Evolutionary conservation across 2,329 filamentous ascomycete genomes (phyloP).

Genomic region (Lomentospora prolificans): DNA sequence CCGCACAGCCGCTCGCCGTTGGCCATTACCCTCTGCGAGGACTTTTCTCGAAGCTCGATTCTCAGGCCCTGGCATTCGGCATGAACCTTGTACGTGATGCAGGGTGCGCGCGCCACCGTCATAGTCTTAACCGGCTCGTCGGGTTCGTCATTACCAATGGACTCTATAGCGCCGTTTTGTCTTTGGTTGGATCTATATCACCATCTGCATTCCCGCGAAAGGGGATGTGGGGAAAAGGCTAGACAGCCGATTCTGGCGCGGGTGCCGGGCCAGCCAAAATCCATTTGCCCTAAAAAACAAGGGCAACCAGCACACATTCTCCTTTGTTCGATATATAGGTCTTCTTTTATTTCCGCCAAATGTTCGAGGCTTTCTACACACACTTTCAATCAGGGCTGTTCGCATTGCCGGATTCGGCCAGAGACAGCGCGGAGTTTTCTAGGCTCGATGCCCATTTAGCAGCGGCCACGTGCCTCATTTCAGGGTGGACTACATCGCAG

Average conservation of each 20-base stretch:
- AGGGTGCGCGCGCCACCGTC: not conserved
- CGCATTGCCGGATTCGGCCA: not conserved
- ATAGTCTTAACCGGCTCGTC: not conserved
- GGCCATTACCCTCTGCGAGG: too few relatives aligned
- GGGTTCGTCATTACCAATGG: not conserved
- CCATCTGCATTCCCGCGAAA: not conserved
- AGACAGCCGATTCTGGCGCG: too few relatives aligned
- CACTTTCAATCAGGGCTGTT: not conserved
- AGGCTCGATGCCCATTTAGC: not conserved
- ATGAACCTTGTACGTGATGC: conserved; percentile 1
- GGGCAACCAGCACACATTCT: not conserved
- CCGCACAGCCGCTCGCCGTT: too few relatives aligned
- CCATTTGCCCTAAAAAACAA: too few relatives aligned
- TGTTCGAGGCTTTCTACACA: not conserved
- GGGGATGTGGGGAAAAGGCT: not conserved
- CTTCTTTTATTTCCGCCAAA: not conserved
- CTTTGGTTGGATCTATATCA: not conserved
- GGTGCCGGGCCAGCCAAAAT: too few relatives aligned
- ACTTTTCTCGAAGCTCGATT: too few relatives aligned
- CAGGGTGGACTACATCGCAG: not conserved
- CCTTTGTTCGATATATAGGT: not conserved
- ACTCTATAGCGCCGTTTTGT: not conserved
- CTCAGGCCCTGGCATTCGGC: not conserved
- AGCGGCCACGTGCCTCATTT: not conserved
- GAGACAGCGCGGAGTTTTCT: not conserved